Evolutionary conservation across 2,329 filamentous ascomycete genomes (phyloP).

Genomic region (Endocalyx cinctus): DNA sequence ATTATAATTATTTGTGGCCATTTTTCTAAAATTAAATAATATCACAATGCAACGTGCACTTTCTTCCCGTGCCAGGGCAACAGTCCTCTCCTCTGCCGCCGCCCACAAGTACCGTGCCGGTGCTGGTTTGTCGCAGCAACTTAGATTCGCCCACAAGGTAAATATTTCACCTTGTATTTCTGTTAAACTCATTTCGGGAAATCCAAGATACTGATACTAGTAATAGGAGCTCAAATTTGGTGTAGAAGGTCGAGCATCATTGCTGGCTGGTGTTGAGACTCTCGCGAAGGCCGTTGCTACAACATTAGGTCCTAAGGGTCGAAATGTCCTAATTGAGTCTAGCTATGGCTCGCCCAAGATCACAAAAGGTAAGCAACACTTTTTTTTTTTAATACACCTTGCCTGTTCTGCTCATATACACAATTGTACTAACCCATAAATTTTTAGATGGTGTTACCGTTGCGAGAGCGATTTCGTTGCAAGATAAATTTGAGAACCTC

Average conservation of each 20-base stretch:
- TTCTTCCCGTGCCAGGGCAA: slow-evolving; percentile 73
- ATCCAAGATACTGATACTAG: slow-evolving; percentile 5
- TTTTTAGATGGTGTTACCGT: slow-evolving; percentile 77
- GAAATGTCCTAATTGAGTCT: slow-evolving; percentile 97
- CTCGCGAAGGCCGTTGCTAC: slow-evolving; percentile 94
- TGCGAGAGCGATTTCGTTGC: slow-evolving; percentile 81
- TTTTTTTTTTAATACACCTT: no score
- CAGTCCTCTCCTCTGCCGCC: slow-evolving; percentile 67
- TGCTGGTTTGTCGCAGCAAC: slow-evolving; percentile 72
- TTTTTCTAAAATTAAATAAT: slow-evolving; percentile 24
- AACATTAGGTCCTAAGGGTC: slow-evolving; percentile 94
- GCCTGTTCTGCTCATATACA: no score
- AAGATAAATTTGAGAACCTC: slow-evolving; percentile 99
- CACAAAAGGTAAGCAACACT: slow-evolving; percentile 78
- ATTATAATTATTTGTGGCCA: slow-evolving; percentile 18
- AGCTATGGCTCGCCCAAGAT: slow-evolving; percentile 99
- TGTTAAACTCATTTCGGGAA: no score
- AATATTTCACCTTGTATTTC: no score
- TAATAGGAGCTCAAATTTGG: slow-evolving; percentile 94
- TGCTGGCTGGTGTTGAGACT: slow-evolving; percentile 93
- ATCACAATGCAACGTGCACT: slow-evolving; percentile 92
- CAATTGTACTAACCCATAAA: slow-evolving; percentile 14
- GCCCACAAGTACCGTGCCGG: slow-evolving; percentile 60
- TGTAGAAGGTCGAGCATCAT: slow-evolving; percentile 83
- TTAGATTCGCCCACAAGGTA: slow-evolving; percentile 98